A percentile compares a stretch with the other conserved stretches of the same genome.
Conservation (phyloP, 2,329 filamentous ascomycete genomes). For the Pseudogymnoascus sp. region DNA sequence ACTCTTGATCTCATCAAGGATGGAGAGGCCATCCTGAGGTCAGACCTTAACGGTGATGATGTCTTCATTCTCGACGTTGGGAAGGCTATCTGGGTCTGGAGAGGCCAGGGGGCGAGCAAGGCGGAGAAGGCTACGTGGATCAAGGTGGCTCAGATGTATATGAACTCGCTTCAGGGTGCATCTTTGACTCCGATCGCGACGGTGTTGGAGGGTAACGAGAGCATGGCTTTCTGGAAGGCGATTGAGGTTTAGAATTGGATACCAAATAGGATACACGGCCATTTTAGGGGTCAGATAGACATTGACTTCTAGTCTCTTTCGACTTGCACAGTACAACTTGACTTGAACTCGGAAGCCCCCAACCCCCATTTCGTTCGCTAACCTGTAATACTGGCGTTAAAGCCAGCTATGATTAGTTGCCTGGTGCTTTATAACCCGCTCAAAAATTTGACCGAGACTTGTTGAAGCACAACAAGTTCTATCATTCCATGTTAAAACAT, state of each 20-base stretch:
- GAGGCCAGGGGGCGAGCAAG: constrained; percentile 48
- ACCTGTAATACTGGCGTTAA: not conserved
- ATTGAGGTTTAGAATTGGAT: constrained; percentile 26
- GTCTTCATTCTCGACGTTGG: constrained; percentile 56
- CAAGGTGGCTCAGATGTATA: constrained; percentile 47
- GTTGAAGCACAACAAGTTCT: not conserved
- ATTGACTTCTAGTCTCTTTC: not conserved
- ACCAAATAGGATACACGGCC: not conserved
- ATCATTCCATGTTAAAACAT: not conserved
- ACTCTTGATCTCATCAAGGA: constrained; percentile 51
- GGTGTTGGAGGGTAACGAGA: constrained; percentile 48
- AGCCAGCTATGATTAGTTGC: not conserved
- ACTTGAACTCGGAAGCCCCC: not conserved
- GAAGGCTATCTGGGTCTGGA: constrained; percentile 56
- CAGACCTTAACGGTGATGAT: constrained; percentile 49
- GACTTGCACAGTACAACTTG: not conserved
- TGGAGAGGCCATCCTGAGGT: constrained; percentile 34
- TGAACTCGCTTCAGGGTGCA: constrained; percentile 33
- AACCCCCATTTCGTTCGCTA: not conserved
- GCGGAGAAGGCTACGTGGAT: constrained; percentile 54
- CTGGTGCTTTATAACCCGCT: not conserved
- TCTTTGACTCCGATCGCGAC: constrained; percentile 46
- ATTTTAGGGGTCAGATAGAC: not conserved
- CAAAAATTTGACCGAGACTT: not conserved
- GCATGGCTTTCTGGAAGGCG: constrained; percentile 38